A percentile compares a stretch with the other conserved stretches of the same genome.
Conservation (phyloP, 2,329 filamentous ascomycete species). For the Trichoderma oligosporum region DNA sequence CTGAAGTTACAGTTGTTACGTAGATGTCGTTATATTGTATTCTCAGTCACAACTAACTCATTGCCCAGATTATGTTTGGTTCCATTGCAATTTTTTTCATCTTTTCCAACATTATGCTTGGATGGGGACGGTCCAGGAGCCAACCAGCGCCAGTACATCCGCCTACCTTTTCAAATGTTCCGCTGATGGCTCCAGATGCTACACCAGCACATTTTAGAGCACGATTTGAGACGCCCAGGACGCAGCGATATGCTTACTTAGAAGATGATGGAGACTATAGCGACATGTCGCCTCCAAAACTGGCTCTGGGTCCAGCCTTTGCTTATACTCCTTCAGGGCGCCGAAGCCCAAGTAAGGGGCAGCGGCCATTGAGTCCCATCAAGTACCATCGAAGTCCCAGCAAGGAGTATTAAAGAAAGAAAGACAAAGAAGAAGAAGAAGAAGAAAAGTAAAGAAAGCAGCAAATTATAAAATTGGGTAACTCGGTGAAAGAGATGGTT, state of each 20-base stretch:
- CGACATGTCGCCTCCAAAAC: slow-evolving; percentile 46
- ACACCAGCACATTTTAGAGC: slow-evolving; percentile 48
- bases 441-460: neutral
- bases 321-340: slow-evolving; percentile 45
- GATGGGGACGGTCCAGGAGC: slow-evolving; percentile 7
- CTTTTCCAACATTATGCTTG: slow-evolving; percentile 9
- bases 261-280: slow-evolving; percentile 48
- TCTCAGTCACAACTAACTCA: neutral
- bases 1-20: neutral
- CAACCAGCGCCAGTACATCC: slow-evolving; percentile 18
- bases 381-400: slow-evolving; percentile 42
- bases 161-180: slow-evolving; percentile 21
- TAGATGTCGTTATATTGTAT: too few species aligned
- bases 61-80: neutral
- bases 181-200: slow-evolving; percentile 29
- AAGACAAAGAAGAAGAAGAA: neutral
- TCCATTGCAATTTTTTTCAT: slow-evolving; percentile 7
- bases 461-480: neutral
- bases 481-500: too few species aligned
- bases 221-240: slow-evolving; percentile 47
- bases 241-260: slow-evolving; percentile 41
- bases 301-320: slow-evolving; percentile 41
- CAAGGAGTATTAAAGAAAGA: slow-evolving; percentile 30
- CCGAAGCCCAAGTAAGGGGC: slow-evolving; percentile 48
- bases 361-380: slow-evolving; percentile 46